A percentile compares a stretch with the other conserved stretches of the same genome.
Evolutionary conservation across 2,329 filamentous ascomycete genomes (phyloP).

Genomic region (Microcera coccophila): DNA sequence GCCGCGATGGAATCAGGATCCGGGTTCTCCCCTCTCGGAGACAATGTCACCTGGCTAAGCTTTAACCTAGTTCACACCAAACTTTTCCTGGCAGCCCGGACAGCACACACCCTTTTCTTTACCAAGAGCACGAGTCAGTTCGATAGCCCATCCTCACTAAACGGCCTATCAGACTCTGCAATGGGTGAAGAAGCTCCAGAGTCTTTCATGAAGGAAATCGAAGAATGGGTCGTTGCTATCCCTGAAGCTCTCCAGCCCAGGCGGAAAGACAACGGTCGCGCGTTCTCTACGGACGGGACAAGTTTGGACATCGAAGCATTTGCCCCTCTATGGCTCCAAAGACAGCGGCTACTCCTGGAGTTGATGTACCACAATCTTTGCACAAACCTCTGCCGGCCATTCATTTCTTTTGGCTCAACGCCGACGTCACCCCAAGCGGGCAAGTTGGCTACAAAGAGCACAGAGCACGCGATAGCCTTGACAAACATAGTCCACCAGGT

Average conservation of each 20-base stretch:
- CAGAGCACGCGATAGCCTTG: constrained; percentile 23
- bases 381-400: constrained; percentile 37
- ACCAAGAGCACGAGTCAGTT: constrained; percentile 9
- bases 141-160: neutral
- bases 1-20: constrained; percentile 13
- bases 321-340: constrained; percentile 40
- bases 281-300: constrained; percentile 35
- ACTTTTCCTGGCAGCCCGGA: constrained; percentile 15
- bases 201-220: constrained; percentile 29
- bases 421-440: constrained; percentile 15
- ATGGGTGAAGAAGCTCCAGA: constrained; percentile 11
- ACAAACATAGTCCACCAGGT: constrained; percentile 23
- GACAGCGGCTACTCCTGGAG: constrained; percentile 38
- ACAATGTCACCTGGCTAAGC: constrained; percentile 21
- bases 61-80: constrained; percentile 12
- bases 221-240: constrained; percentile 27
- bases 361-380: constrained; percentile 38
- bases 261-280: constrained; percentile 26
- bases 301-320: constrained; percentile 23
- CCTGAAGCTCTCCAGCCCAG: constrained; percentile 35
- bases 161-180: constrained; percentile 2
- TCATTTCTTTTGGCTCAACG: constrained; percentile 32
- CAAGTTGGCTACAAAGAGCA: constrained; percentile 13
- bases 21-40: constrained; percentile 10
- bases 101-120: constrained; percentile 30